Evolutionary conservation across 306 rosid genomes (phyloP).

Genomic region (Pterocarpus santalinus): DNA sequence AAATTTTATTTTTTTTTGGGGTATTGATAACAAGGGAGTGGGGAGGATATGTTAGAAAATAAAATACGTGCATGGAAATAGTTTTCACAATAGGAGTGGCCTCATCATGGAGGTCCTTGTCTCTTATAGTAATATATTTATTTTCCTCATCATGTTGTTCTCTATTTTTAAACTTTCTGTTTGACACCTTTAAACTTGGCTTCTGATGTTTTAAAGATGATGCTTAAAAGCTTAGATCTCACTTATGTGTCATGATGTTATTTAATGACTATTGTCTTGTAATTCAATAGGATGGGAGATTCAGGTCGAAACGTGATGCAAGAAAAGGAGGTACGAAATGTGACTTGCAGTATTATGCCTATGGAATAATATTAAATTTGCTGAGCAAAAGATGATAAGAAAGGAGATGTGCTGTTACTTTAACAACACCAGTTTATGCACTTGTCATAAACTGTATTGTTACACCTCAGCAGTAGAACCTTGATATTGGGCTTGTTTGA

Average conservation of each 20-base stretch:
- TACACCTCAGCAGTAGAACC: background rate
- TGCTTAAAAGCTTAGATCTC: constrained; percentile 34
- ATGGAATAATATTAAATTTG: background rate
- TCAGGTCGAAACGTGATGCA: constrained; percentile 96
- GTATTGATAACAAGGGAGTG: background rate
- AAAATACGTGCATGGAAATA: background rate
- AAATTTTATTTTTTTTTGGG: background rate
- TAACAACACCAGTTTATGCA: constrained; percentile 13
- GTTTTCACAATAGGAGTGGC: background rate
- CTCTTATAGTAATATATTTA: constrained; percentile 34
- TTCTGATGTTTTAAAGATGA: constrained; percentile 32
- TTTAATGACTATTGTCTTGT: constrained; percentile 46
- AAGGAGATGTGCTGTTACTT: constrained; percentile 24
- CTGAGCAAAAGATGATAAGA: background rate
- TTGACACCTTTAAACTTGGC: background rate
- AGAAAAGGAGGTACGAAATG: constrained; percentile 86
- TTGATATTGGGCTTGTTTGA: background rate
- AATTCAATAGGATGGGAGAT: constrained; percentile 91
- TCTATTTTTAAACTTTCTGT: background rate
- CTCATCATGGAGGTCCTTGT: background rate
- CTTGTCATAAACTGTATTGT: background rate
- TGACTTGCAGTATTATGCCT: constrained; percentile 22
- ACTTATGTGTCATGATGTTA: constrained; percentile 39
- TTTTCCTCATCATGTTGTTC: constrained; percentile 18
- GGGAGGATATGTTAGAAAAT: background rate